phyloP scores from a whole-genome alignment of 2,329 filamentous ascomycete species.

The Fusarium gaditjirri region DNA sequence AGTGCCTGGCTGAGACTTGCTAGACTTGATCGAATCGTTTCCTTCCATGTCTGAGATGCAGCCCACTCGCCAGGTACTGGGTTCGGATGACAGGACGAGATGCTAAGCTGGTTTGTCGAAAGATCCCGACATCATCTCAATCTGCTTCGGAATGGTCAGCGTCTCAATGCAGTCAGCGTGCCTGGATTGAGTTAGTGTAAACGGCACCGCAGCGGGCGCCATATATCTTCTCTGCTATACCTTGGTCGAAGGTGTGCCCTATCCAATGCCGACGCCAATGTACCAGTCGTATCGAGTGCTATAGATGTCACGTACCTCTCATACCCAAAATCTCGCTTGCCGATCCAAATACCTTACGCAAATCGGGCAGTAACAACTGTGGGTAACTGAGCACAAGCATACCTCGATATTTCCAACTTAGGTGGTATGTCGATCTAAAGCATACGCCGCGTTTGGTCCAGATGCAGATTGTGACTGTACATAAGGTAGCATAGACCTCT shows the following conservation, averaged over 20 bases:
- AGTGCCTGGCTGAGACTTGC: not conserved
- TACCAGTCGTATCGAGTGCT: not conserved
- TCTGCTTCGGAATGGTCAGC: not conserved
- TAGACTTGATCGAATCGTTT: slow-evolving; percentile 12
- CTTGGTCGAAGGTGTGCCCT: not conserved
- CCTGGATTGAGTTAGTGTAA: not conserved
- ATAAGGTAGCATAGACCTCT: not conserved
- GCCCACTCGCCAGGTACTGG: slow-evolving; percentile 5
- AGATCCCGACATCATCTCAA: not conserved
- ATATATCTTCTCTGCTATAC: slow-evolving; percentile 3
- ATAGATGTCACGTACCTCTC: not conserved
- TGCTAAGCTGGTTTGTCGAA: not conserved
- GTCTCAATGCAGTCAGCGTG: not conserved
- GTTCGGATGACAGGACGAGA: slow-evolving; percentile 6
- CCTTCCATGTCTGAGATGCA: slow-evolving; percentile 22
- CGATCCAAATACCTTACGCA: slow-evolving; percentile 18
- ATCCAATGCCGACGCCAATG: slow-evolving; percentile 1
- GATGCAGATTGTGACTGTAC: not conserved
- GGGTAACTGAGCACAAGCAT: not conserved
- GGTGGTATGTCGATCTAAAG: not conserved
- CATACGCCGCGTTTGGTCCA: not conserved
- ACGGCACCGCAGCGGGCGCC: not conserved
- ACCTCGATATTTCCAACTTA: not conserved
- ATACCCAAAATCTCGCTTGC: slow-evolving; percentile 28
- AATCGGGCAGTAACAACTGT: not conserved